Evolutionary conservation across 331 rosid genomes (phyloP).

Genomic region (Quercus tomentella): DNA sequence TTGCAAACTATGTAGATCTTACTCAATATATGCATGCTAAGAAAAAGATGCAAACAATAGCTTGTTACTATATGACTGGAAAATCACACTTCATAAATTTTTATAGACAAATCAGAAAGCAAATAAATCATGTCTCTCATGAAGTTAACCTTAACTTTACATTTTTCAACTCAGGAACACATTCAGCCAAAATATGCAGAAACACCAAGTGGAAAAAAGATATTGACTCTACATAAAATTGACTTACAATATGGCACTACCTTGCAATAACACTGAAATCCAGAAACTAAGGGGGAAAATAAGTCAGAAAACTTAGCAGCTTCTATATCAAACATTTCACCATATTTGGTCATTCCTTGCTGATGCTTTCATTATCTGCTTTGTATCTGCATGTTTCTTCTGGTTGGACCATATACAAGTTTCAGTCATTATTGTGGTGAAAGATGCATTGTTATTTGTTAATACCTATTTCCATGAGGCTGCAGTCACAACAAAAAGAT

Average conservation of each 20-base stretch:
- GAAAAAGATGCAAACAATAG: too few species aligned
- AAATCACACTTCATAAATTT: constrained; percentile 7
- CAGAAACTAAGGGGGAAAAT: neutral
- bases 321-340: constrained; percentile 17
- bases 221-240: constrained; percentile 21
- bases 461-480: constrained; percentile 51
- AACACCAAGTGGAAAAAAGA: neutral
- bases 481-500: constrained; percentile 25
- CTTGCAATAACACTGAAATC: constrained; percentile 19
- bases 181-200: neutral
- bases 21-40: neutral
- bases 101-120: constrained; percentile 14
- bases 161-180: neutral
- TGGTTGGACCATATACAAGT: neutral
- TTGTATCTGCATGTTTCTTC: constrained; percentile 5
- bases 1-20: neutral
- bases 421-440: constrained; percentile 3
- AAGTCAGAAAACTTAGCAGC: constrained; percentile 12
- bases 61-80: neutral
- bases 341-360: neutral
- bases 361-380: neutral
- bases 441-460: constrained; percentile 26
- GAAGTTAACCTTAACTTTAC: constrained; percentile 2
- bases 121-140: constrained; percentile 16
- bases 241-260: constrained; percentile 15